Conservation (phyloP, 768 basidiomycete species). For the Dioszegia crocea region DNA sequence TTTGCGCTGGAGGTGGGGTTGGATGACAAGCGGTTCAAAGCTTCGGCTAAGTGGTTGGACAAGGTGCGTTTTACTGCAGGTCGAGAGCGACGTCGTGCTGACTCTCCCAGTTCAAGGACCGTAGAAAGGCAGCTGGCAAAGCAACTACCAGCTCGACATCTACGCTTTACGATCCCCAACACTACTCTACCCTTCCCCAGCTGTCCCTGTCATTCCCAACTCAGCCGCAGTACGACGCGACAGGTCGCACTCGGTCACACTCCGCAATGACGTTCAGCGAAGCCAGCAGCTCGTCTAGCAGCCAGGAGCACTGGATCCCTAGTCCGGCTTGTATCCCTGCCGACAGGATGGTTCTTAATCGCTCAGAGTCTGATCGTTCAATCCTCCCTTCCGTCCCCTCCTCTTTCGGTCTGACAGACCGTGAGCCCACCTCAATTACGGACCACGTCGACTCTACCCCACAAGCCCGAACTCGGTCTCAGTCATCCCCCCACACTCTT, state of each 20-base stretch:
- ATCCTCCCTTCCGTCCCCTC: neutral
- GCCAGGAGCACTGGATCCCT: constrained; percentile 1
- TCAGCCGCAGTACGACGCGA: too few relatives aligned
- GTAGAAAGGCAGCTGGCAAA: constrained; percentile 37
- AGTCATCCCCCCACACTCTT: constrained; percentile 42
- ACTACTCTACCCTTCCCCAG: too few relatives aligned
- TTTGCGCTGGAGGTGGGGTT: constrained; percentile 44
- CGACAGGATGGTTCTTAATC: constrained; percentile 12
- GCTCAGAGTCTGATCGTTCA: neutral
- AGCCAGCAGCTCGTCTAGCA: constrained; percentile 4
- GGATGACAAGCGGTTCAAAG: constrained; percentile 45
- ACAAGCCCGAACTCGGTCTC: constrained; percentile 27
- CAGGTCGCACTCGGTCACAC: too few relatives aligned
- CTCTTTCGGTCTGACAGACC: neutral
- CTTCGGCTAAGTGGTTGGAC: constrained; percentile 48
- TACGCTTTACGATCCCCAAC: constrained; percentile 7
- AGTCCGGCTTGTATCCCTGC: constrained; percentile 14
- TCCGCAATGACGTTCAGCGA: too few relatives aligned
- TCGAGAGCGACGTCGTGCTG: constrained; percentile 5
- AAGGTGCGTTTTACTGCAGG: constrained; percentile 24
- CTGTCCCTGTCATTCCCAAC: too few relatives aligned
- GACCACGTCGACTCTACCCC: constrained; percentile 11
- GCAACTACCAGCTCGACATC: constrained; percentile 19
- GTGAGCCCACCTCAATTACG: neutral
- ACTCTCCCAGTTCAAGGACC: constrained; percentile 44